These are phyloP conservation scores for Heliosperma pusillum DNA, from an alignment of 148 eudicot species.

Conservation along the genomic window DNA sequence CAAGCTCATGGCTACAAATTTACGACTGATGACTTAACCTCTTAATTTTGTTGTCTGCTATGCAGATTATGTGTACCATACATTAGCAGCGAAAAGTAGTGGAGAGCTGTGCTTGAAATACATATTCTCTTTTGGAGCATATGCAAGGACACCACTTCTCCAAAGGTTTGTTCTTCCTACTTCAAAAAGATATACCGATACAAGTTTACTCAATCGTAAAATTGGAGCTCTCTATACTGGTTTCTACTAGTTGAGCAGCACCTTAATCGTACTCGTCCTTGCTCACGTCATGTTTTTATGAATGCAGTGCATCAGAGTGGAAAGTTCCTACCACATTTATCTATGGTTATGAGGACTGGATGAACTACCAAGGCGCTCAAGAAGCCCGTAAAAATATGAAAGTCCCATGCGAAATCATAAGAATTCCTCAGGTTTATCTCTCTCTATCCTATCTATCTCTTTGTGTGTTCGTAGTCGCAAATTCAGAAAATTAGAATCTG, in stretches of 20 bases:
- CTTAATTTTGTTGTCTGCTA: slow-evolving; percentile 8
- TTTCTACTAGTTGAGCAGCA: not conserved
- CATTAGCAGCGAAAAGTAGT: slow-evolving; percentile 89
- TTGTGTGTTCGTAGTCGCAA: not conserved
- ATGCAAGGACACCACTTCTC: slow-evolving; percentile 76
- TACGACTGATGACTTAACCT: not conserved
- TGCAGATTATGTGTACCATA: slow-evolving; percentile 88
- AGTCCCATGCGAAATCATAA: slow-evolving; percentile 84
- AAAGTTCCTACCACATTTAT: slow-evolving; percentile 94
- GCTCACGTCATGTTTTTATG: slow-evolving; percentile 12
- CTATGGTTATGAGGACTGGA: slow-evolving; percentile 89
- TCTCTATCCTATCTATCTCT: not conserved
- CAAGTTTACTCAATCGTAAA: not conserved
- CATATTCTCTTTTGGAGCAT: slow-evolving; percentile 92
- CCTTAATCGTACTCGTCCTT: not conserved
- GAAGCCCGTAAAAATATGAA: slow-evolving; percentile 84
- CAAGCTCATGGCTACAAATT: not conserved
- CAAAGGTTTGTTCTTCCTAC: slow-evolving; percentile 69
- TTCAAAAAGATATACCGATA: no score
- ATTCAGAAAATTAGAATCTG: no score
- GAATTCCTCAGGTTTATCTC: slow-evolving; percentile 78
- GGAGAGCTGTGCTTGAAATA: slow-evolving; percentile 92
- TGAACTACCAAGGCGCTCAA: slow-evolving; percentile 82
- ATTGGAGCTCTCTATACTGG: not conserved
- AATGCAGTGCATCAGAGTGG: slow-evolving; percentile 88